Evolutionary conservation across 2,329 filamentous ascomycete species (phyloP), one percentile per base, ranked within the genome.

Genomic region (Diaporthe vexans): DNA sequence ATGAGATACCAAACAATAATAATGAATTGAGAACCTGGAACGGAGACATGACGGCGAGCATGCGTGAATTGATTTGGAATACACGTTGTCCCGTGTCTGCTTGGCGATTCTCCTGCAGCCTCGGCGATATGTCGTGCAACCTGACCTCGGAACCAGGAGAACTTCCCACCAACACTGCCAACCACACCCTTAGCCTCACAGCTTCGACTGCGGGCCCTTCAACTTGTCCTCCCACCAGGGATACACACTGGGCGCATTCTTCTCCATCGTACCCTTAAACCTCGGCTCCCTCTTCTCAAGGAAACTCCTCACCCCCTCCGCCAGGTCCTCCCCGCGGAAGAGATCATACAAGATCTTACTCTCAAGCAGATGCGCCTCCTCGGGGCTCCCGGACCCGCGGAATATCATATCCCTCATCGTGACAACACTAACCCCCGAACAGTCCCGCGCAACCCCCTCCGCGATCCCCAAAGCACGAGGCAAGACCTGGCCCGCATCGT

Each of bases 391-490:
- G 0, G 87, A 85, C 48, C 87, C 87, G 40, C 90, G 84, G 78
- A 88, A 94, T 85, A 95, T 91, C 85, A 95, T 82, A 78, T 94
- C 93, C 79, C 90, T 89, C 89, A 94, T 95, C 73, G 94, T 79
- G 76, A 89, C 87, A 11, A 89, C 90, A 37, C 90, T 89, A 37
- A 94, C 89, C 1, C 84, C 83, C 77, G 91, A 94, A 35, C 91
- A 92, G 78, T 94, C 93, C 77, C 84, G 83, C 1, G 90, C 92
- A 58, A 94, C 88, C 70, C 94, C 92, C 29, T 87, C 86, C 1
- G 93, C 93, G 37, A 94, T 83, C 78, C 89, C 89, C 54, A 95
- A 82, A 13, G 93, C 93, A 2, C 90, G 87, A 1, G 88, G 86
- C 56, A 95, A 80, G 11, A 95, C 93, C 74, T 88, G 85, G 15